A percentile compares a stretch with the other conserved stretches of the same genome.
Evolutionary conservation across 257 asterid genomes (phyloP).

Genomic region (Knoxia roxburghii): DNA sequence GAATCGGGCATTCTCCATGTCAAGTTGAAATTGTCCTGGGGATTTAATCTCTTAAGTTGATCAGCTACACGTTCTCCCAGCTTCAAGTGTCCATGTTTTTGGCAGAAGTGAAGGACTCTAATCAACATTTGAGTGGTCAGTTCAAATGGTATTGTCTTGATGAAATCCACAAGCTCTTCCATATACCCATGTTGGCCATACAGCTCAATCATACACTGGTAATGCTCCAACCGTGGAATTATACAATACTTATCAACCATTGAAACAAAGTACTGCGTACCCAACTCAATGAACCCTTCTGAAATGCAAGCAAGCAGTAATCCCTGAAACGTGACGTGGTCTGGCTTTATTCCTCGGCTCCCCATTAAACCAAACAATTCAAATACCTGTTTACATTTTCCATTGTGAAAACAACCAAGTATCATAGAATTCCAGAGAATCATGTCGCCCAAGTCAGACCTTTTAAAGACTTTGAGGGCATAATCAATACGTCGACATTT

Average conservation of each 20-base stretch:
- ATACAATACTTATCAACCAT: not conserved
- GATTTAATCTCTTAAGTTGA: conserved; percentile 4
- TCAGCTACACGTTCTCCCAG: not conserved
- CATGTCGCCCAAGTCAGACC: not conserved
- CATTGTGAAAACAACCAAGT: conserved; percentile 5
- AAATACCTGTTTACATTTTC: not conserved
- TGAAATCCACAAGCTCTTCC: conserved; percentile 6
- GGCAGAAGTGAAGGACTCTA: not conserved
- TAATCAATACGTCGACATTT: conserved; percentile 6
- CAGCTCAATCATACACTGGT: conserved; percentile 4
- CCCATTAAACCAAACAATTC: not conserved
- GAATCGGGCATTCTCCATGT: conserved; percentile 20
- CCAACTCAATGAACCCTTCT: conserved; percentile 7
- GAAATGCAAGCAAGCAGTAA: conserved; percentile 1
- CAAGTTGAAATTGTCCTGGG: not conserved
- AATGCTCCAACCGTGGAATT: conserved; percentile 8
- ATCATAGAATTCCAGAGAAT: conserved; percentile 7
- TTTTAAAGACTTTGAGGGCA: not conserved
- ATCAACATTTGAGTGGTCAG: conserved; percentile 1
- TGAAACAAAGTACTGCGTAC: conserved; percentile 1
- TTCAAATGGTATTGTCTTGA: conserved; percentile 6
- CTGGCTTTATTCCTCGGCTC: conserved; percentile 2
- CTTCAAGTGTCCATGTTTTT: not conserved
- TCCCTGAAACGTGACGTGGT: conserved; percentile 6
- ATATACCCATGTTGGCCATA: not conserved